Percentiles rank a stretch among this genome's conserved stretches.
Evolutionary conservation across 2,329 filamentous ascomycete genomes (phyloP).

Genomic region (Lachnellula hyalina): DNA sequence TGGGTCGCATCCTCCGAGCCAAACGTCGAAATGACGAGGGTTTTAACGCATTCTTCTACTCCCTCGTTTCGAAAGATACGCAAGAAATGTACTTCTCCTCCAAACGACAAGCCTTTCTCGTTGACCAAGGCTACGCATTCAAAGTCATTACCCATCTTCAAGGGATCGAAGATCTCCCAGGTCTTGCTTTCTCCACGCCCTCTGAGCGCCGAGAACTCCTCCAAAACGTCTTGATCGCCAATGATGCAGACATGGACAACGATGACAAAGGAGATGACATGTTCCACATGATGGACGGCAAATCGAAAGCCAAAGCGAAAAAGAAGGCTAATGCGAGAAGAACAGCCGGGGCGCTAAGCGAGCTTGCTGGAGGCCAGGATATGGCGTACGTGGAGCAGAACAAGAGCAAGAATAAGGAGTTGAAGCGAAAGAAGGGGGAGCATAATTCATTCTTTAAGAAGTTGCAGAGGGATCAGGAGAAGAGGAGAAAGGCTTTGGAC

Average conservation of each 20-base stretch:
- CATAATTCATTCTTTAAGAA: conserved; percentile 62
- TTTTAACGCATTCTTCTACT: conserved; percentile 99
- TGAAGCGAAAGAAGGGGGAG: conserved; percentile 56
- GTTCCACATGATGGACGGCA: conserved; percentile 44
- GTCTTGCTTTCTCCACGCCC: conserved; percentile 73
- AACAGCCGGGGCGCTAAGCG: conserved; percentile 78
- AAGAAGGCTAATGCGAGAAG: conserved; percentile 61
- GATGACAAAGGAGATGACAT: conserved; percentile 53
- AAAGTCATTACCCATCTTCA: conserved; percentile 96
- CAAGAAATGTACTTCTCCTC: conserved; percentile 98
- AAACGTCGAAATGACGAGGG: conserved; percentile 96
- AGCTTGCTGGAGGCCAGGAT: conserved; percentile 84
- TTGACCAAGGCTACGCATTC: conserved; percentile 98
- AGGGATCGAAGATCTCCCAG: conserved; percentile 79
- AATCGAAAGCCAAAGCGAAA: conserved; percentile 42
- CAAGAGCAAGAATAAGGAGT: conserved; percentile 62
- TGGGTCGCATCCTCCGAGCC: conserved; percentile 88
- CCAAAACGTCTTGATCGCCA: conserved; percentile 83
- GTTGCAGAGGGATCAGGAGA: conserved; percentile 55
- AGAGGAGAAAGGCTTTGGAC: conserved; percentile 41
- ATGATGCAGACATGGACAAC: conserved; percentile 49
- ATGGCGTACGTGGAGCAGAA: conserved; percentile 95
- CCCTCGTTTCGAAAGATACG: conserved; percentile 92
- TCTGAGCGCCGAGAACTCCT: conserved; percentile 80
- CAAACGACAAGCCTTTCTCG: conserved; percentile 92